These are phyloP conservation scores for Multifurca ochricompacta DNA, from an alignment of 768 basidiomycete species.

Conservation along the genomic window DNA sequence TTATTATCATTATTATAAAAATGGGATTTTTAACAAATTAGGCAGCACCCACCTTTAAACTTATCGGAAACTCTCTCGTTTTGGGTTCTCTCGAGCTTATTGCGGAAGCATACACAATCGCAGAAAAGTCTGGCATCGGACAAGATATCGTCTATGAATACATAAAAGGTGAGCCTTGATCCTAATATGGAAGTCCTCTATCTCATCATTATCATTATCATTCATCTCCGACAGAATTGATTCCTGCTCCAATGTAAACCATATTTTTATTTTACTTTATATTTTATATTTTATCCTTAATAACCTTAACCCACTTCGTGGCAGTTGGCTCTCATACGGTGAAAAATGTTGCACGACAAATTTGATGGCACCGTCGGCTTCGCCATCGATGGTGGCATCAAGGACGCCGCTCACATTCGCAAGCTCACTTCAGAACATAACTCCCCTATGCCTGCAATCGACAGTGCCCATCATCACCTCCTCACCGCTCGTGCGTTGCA, in stretches of 20 bases:
- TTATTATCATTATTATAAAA: no score
- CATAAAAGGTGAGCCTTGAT: slow-evolving; percentile 42
- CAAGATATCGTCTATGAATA: slow-evolving; percentile 47
- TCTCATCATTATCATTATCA: slow-evolving; percentile 17
- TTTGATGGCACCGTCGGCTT: slow-evolving; percentile 75
- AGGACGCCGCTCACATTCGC: slow-evolving; percentile 75
- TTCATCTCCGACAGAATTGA: slow-evolving; percentile 38
- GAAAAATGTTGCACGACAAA: slow-evolving; percentile 64
- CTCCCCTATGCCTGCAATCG: slow-evolving; percentile 63
- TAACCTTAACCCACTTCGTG: background rate
- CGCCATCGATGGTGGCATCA: slow-evolving; percentile 78
- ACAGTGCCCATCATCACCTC: slow-evolving; percentile 69
- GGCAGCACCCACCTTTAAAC: slow-evolving; percentile 68
- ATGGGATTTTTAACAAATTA: no score
- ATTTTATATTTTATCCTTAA: background rate
- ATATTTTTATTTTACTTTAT: background rate
- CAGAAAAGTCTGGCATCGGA: slow-evolving; percentile 76
- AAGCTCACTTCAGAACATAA: slow-evolving; percentile 57
- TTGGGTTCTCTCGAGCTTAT: slow-evolving; percentile 72
- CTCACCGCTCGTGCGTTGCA: slow-evolving; percentile 73
- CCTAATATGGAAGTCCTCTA: background rate
- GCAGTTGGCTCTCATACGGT: slow-evolving; percentile 48
- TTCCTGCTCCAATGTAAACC: slow-evolving; percentile 52
- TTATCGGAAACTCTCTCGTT: slow-evolving; percentile 75
- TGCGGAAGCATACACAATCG: slow-evolving; percentile 77